Conservation (phyloP, 768 basidiomycete genomes). For the Lactarius psammicola region DNA sequence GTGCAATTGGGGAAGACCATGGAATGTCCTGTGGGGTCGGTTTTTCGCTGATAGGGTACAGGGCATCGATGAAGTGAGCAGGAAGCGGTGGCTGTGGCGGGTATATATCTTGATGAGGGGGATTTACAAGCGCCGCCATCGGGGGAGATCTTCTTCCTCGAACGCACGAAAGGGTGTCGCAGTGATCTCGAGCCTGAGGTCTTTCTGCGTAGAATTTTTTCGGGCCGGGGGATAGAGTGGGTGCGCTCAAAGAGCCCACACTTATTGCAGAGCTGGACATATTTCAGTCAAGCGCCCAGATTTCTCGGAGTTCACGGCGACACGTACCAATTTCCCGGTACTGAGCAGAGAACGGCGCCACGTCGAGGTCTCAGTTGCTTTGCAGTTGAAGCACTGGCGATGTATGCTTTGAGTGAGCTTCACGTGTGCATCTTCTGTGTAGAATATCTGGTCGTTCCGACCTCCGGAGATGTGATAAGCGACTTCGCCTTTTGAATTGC, state of each 20-base stretch:
- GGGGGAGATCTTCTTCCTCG: neutral
- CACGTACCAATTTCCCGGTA: constrained; percentile 66
- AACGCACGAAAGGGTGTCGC: neutral
- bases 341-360: constrained; percentile 75
- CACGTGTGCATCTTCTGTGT: constrained; percentile 77
- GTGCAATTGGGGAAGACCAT: constrained; percentile 5
- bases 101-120: neutral
- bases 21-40: constrained; percentile 10
- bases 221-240: constrained; percentile 67
- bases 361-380: constrained; percentile 78
- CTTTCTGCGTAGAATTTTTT: constrained; percentile 21
- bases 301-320: neutral
- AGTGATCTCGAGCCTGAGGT: neutral
- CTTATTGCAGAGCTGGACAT: constrained; percentile 46
- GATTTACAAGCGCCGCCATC: constrained; percentile 1
- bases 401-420: constrained; percentile 76
- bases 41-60: constrained; percentile 15
- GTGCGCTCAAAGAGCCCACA: constrained; percentile 80
- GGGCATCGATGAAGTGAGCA: constrained; percentile 5
- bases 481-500: constrained; percentile 5
- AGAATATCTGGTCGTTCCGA: constrained; percentile 9
- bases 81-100: neutral
- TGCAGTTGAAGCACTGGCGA: constrained; percentile 78
- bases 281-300: neutral
- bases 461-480: neutral